Base-by-base conservation (phyloP, 2,329 filamentous ascomycete species). In the Aureobasidium uvarum region DNA sequence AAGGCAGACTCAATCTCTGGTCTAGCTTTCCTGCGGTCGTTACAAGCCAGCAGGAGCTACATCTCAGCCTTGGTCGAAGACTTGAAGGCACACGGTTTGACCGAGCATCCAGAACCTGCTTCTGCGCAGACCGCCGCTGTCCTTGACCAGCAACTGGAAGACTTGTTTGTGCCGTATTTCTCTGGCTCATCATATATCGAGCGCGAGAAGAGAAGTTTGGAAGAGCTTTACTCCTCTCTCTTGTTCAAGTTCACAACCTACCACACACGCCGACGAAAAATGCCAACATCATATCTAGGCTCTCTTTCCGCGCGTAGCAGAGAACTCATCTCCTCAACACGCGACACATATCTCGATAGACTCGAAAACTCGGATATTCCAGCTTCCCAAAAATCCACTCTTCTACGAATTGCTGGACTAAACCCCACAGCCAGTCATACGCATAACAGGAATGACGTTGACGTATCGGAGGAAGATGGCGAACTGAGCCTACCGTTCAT, bases 201-300 rank as follows among this genome's bases (percentile, higher is more conserved):
- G 72, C 80, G 85, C 56, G 86, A 88, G 71, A 87, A 85, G 74
- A 82, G 82, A 68, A 87, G 85, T 77, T 79, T 94, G 67, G 90
- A 93, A 72, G 91, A 94, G 73, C 78, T 94, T 2, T 94, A 96
- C 78, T 94, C 92, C 64, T 96, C 95, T 0, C 80, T 99, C 63
- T 84, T 98, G 5, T 96, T 99, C 85, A 96, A 96, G 72, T 99
- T 95, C 74, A 96, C 92, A 18, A 89, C 96, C n/a, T 98, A 94
- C 74, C 95, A 99, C 76, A 92, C 89, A 0, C 83, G 89, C 67
- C 84, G 92, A 68, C 94, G 96, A 76, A 97, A 96, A 81, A 88
- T 89, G 31, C 90, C 93, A 1, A 92, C 91, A 0, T 92, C 92
- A 0, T 97, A 97, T 76, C 96, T 98, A 83, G 92, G 91, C 20